A percentile compares a stretch with the other conserved stretches of the same genome.
phyloP scores from a whole-genome alignment of 2,329 filamentous ascomycete species.

The Phyllosticta capitalensis region DNA sequence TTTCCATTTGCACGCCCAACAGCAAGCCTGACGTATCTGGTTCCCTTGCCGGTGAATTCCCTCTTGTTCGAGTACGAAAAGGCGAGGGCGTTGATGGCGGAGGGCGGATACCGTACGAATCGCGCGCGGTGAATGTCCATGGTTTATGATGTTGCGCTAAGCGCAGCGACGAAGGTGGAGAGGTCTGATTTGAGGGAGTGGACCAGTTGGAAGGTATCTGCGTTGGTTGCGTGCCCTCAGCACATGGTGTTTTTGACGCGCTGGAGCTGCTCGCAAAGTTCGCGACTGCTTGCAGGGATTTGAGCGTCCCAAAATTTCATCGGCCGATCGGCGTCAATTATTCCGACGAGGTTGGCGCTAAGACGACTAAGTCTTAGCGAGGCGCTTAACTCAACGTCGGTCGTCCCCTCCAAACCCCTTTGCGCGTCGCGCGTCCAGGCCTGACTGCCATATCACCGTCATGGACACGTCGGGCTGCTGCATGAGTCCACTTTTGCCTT shows the following conservation, averaged over 20 bases:
- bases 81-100: constrained; percentile 86
- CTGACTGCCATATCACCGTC: background rate
- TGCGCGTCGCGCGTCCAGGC: background rate
- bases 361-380: background rate
- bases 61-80: constrained; percentile 65
- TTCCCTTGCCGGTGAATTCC: constrained; percentile 6
- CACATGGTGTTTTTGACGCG: background rate
- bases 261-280: background rate
- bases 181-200: background rate
- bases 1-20: constrained; percentile 90
- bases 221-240: background rate
- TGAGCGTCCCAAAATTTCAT: constrained; percentile 8
- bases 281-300: background rate
- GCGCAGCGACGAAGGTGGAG: background rate
- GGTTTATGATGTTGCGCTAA: constrained; percentile 6
- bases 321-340: background rate
- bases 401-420: background rate
- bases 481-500: background rate
- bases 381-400: constrained; percentile 6
- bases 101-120: constrained; percentile 86
- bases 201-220: background rate
- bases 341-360: background rate
- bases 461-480: background rate
- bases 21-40: constrained; percentile 52
- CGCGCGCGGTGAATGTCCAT: constrained; percentile 98